Evolutionary conservation across 1,284 basidiomycete species (phyloP).

Genomic region (Amylostereum areolatum): DNA sequence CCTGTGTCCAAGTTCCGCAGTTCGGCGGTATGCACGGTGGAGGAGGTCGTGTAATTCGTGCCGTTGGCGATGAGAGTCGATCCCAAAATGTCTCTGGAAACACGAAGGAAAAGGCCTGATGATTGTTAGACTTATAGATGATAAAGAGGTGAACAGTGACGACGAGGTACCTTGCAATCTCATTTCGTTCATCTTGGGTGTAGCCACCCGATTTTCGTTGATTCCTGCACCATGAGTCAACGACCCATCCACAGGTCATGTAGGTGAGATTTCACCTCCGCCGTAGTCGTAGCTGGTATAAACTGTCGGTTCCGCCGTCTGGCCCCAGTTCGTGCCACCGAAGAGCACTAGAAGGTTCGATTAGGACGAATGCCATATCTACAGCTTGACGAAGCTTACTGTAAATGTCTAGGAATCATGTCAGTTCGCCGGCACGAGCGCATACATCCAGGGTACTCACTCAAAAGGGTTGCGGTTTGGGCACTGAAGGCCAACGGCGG

Average conservation of each 20-base stretch:
- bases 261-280: conserved; percentile 24
- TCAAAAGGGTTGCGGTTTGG: conserved; percentile 43
- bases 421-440: background rate
- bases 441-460: conserved; percentile 20
- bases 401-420: conserved; percentile 31
- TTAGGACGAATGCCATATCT: background rate
- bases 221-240: conserved; percentile 28
- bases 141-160: conserved; percentile 9
- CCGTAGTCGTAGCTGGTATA: conserved; percentile 47
- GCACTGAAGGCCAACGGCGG: conserved; percentile 23
- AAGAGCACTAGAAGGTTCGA: conserved; percentile 33
- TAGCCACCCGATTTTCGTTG: conserved; percentile 43
- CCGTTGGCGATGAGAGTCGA: conserved; percentile 36
- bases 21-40: conserved; percentile 41
- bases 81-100: conserved; percentile 38
- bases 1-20: conserved; percentile 39
- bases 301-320: conserved; percentile 40
- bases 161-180: conserved; percentile 37
- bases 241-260: background rate
- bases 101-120: conserved; percentile 40
- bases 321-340: conserved; percentile 48
- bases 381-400: conserved; percentile 23
- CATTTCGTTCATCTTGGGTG: conserved; percentile 50
- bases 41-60: conserved; percentile 38
- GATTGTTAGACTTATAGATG: background rate